These are phyloP conservation scores for Kluyveromyces dobzhanskii DNA, from an alignment of 805 yeast genomes.

Conservation along the genomic window DNA sequence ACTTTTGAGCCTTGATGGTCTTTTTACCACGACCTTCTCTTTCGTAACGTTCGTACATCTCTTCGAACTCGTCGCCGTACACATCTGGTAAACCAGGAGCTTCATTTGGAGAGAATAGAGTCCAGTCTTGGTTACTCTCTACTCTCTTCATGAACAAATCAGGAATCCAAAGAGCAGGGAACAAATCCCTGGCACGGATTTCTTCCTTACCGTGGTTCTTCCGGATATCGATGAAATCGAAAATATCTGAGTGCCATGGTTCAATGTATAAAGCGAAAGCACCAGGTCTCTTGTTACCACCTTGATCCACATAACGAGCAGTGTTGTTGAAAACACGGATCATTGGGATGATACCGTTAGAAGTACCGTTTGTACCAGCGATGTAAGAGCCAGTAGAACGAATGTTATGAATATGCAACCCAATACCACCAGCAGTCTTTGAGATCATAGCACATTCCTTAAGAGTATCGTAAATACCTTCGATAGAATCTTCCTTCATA, in stretches of 20 bases:
- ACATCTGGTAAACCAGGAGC: constrained; percentile 80
- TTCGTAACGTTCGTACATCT: constrained; percentile 66
- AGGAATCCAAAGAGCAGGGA: constrained; percentile 91
- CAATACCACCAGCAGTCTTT: constrained; percentile 94
- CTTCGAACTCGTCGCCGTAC: constrained; percentile 77
- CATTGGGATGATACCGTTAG: constrained; percentile 95
- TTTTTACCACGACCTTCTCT: constrained; percentile 53
- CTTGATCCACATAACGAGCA: constrained; percentile 96
- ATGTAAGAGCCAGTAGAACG: constrained; percentile 82
- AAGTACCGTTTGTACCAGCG: constrained; percentile 86
- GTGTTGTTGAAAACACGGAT: constrained; percentile 89
- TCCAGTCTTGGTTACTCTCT: constrained; percentile 72
- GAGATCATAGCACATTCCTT: constrained; percentile 85
- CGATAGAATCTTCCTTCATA: constrained; percentile 91
- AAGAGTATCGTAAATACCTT: constrained; percentile 86
- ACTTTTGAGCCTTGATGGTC: constrained; percentile 74
- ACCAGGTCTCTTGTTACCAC: constrained; percentile 97
- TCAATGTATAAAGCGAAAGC: constrained; percentile 91
- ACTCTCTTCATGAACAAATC: constrained; percentile 92
- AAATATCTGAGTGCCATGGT: constrained; percentile 95
- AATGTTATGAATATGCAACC: constrained; percentile 80
- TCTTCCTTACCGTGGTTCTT: constrained; percentile 96
- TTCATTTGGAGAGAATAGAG: constrained; percentile 80
- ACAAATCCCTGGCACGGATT: constrained; percentile 83
- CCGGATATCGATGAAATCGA: constrained; percentile 76